Conservation (phyloP, 106 monocot species). For the Apostasia ramifera region DNA sequence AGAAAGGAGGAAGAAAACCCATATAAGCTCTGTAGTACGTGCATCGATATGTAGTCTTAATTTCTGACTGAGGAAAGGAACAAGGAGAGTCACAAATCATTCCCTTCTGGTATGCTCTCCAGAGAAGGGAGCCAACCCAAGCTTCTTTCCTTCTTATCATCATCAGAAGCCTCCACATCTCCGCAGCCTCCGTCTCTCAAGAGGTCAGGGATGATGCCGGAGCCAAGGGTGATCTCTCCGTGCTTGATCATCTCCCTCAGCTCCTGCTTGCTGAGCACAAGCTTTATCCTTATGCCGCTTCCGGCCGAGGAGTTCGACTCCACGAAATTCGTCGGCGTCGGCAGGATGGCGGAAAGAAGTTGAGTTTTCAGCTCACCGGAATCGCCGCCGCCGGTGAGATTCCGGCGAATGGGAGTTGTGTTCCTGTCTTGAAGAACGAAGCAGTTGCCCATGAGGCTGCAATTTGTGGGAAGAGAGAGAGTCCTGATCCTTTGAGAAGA, state of each 20-base stretch:
- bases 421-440: slow-evolving; percentile 17
- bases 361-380: too few species aligned
- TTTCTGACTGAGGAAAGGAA: background rate
- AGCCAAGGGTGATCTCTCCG: slow-evolving; percentile 19
- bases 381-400: too few species aligned
- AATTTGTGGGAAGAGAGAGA: too few species aligned
- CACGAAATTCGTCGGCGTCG: slow-evolving; percentile 8
- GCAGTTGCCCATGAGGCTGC: slow-evolving; percentile 50
- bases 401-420: too few species aligned
- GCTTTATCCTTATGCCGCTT: slow-evolving; percentile 27
- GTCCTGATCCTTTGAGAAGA: too few species aligned
- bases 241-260: slow-evolving; percentile 34
- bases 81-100: slow-evolving; percentile 7
- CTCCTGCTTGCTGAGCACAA: slow-evolving; percentile 42
- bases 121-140: slow-evolving; percentile 45
- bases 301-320: too few species aligned
- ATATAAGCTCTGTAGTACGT: background rate
- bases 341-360: too few species aligned
- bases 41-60: background rate
- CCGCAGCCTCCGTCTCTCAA: slow-evolving; percentile 4
- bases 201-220: slow-evolving; percentile 17
- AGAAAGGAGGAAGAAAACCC: slow-evolving; percentile 19
- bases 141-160: background rate
- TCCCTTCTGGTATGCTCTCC: slow-evolving; percentile 63
- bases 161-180: background rate